These are phyloP conservation scores for Collybiopsis confluens DNA, from an alignment of 768 basidiomycete species.

Conservation along the genomic window DNA sequence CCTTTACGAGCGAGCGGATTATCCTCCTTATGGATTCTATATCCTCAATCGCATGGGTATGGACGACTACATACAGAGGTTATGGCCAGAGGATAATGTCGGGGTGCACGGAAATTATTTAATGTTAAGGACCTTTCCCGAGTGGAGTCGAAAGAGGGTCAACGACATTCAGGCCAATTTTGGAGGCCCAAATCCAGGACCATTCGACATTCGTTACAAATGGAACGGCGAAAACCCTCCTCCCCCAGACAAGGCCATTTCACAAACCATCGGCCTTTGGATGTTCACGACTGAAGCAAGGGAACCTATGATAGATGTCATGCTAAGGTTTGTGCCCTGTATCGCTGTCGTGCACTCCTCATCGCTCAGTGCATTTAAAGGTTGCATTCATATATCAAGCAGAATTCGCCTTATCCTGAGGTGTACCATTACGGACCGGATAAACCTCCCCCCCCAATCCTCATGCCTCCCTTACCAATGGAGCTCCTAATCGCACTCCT, in stretches of 20 bases:
- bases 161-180: slow-evolving; percentile 17
- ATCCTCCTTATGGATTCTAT: slow-evolving; percentile 82
- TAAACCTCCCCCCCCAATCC: slow-evolving; percentile 55
- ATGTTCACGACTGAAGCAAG: slow-evolving; percentile 65
- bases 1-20: slow-evolving; percentile 77
- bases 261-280: slow-evolving; percentile 70
- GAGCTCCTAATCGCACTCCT: slow-evolving; percentile 14
- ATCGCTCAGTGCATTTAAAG: slow-evolving; percentile 17
- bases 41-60: slow-evolving; percentile 79
- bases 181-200: slow-evolving; percentile 29
- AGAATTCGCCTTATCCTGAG: slow-evolving; percentile 66
- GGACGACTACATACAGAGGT: slow-evolving; percentile 69
- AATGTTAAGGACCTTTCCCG: slow-evolving; percentile 71
- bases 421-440: slow-evolving; percentile 67
- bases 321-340: slow-evolving; percentile 50
- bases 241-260: slow-evolving; percentile 49
- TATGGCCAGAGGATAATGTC: slow-evolving; percentile 78
- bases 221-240: slow-evolving; percentile 32
- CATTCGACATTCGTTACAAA: slow-evolving; percentile 49
- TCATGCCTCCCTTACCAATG: slow-evolving; percentile 23
- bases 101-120: slow-evolving; percentile 59
- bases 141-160: slow-evolving; percentile 47
- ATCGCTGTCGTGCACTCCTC: not conserved
- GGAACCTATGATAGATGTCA: slow-evolving; percentile 68
- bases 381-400: slow-evolving; percentile 62